phyloP scores from a whole-genome alignment of 1,284 basidiomycete species.

The Ustilago trichophora region DNA sequence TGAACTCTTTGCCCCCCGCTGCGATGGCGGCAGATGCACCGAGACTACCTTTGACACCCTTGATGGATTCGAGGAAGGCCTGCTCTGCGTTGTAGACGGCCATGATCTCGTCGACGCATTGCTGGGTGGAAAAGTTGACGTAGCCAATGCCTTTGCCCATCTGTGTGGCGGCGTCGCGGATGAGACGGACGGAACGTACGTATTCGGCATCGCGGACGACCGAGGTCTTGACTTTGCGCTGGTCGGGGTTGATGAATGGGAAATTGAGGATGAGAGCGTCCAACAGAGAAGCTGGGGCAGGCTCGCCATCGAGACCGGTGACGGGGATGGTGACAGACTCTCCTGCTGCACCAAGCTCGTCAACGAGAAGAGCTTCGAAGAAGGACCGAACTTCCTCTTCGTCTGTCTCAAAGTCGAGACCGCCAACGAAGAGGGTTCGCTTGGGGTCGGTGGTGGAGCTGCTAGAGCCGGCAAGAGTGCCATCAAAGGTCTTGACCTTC shows the following conservation, averaged over 20 bases:
- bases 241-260: slow-evolving; percentile 25
- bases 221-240: slow-evolving; percentile 13
- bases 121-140: slow-evolving; percentile 82
- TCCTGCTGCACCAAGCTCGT: slow-evolving; percentile 75
- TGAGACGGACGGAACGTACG: slow-evolving; percentile 85
- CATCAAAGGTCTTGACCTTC: slow-evolving; percentile 50
- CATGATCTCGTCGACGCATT: slow-evolving; percentile 60
- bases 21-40: slow-evolving; percentile 40
- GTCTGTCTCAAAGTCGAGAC: slow-evolving; percentile 87
- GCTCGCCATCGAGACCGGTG: slow-evolving; percentile 37
- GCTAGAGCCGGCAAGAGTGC: slow-evolving; percentile 39
- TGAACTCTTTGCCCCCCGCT: slow-evolving; percentile 53
- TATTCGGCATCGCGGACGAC: slow-evolving; percentile 69
- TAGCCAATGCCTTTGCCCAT: slow-evolving; percentile 98
- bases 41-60: slow-evolving; percentile 36
- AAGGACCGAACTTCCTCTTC: slow-evolving; percentile 88
- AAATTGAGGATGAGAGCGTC: slow-evolving; percentile 26
- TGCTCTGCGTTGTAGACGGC: slow-evolving; percentile 62
- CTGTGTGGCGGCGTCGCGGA: slow-evolving; percentile 90
- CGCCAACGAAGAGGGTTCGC: slow-evolving; percentile 87
- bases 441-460: slow-evolving; percentile 68
- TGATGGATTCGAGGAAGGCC: slow-evolving; percentile 49
- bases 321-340: slow-evolving; percentile 21
- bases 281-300: slow-evolving; percentile 14
- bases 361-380: slow-evolving; percentile 80